Conservation (phyloP, 2,329 filamentous ascomycete genomes). For the Aphanocladium album region DNA sequence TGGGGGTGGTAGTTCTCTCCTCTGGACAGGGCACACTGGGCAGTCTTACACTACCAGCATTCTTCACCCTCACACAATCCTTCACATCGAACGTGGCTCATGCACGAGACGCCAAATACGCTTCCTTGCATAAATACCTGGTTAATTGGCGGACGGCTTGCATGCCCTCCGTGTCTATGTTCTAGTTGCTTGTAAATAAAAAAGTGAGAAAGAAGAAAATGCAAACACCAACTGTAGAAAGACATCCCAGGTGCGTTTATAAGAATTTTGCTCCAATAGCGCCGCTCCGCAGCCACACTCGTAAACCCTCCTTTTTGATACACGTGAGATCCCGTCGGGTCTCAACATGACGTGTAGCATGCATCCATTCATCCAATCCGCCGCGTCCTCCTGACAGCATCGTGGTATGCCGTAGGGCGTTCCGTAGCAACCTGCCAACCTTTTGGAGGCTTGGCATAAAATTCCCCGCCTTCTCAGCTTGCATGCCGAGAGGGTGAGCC, state of each 20-base stretch:
- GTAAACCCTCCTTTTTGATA: neutral
- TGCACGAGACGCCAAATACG: neutral
- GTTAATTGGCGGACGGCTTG: neutral
- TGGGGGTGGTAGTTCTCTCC: no score
- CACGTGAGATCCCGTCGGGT: neutral
- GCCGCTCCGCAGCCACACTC: neutral
- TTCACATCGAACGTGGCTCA: neutral
- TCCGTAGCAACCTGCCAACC: neutral
- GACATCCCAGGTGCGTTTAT: neutral
- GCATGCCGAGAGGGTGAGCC: neutral
- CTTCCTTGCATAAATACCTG: neutral
- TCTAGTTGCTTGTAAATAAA: neutral
- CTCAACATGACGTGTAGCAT: neutral
- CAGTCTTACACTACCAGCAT: neutral
- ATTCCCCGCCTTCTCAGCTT: neutral
- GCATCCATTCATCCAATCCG: neutral
- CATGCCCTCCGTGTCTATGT: neutral
- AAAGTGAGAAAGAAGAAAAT: neutral
- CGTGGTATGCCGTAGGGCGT: neutral
- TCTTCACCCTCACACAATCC: neutral
- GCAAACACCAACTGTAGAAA: neutral
- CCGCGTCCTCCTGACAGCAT: neutral
- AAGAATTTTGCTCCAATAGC: conserved; percentile 5
- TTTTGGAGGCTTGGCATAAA: neutral
- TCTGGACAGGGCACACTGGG: no score